Conservation (phyloP, 1,284 basidiomycete genomes). For the Thecaphora frezii region DNA sequence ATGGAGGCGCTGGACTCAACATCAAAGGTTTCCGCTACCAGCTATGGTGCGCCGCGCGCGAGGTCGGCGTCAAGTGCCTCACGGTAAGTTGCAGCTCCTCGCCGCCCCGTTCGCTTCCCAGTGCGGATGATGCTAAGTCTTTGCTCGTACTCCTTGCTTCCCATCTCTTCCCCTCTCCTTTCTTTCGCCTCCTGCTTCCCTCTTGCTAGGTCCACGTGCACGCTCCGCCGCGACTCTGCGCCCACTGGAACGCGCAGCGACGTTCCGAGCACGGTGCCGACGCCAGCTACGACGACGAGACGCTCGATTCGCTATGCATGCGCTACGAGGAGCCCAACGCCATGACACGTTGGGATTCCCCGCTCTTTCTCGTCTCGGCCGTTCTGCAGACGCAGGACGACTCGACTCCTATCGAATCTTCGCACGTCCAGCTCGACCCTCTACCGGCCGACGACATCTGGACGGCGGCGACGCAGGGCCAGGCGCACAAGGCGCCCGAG, state of each 20-base stretch:
- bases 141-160: too few species aligned
- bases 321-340: slow-evolving; percentile 94
- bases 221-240: slow-evolving; percentile 65
- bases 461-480: slow-evolving; percentile 75
- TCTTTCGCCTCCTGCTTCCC: not conserved
- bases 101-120: too few species aligned
- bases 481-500: slow-evolving; percentile 78
- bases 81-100: slow-evolving; percentile 69
- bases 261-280: slow-evolving; percentile 59
- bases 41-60: slow-evolving; percentile 91
- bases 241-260: slow-evolving; percentile 70
- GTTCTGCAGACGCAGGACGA: slow-evolving; percentile 39
- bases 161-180: too few species aligned
- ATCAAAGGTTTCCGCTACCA: slow-evolving; percentile 96
- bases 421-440: slow-evolving; percentile 48
- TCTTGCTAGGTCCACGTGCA: slow-evolving; percentile 66
- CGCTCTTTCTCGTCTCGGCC: slow-evolving; percentile 75
- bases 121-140: too few species aligned
- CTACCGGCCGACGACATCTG: slow-evolving; percentile 76
- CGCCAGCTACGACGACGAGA: slow-evolving; percentile 69
- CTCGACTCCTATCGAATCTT: not conserved
- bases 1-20: slow-evolving; percentile 78
- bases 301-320: slow-evolving; percentile 85
- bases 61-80: slow-evolving; percentile 79
- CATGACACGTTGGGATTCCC: slow-evolving; percentile 96